A percentile compares a stretch with the other conserved stretches of the same genome.
Conservation (phyloP, 257 asterid genomes). For the Solanum habrochaites region DNA sequence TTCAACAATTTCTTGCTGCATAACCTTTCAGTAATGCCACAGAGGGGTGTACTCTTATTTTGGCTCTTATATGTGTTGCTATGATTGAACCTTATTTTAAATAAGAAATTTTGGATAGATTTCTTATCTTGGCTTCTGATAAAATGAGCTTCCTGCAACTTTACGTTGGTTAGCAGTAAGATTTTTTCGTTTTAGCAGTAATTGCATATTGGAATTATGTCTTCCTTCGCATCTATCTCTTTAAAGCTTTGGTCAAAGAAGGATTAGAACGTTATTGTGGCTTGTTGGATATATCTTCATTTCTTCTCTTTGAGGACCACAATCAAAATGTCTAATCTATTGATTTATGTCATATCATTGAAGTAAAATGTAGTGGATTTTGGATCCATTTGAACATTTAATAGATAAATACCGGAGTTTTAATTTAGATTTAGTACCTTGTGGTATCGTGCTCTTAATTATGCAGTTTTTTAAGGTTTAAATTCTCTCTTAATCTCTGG, state of each 20-base stretch:
- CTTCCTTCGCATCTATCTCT: neutral
- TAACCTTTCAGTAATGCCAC: neutral
- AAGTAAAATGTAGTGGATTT: neutral
- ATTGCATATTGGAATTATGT: neutral
- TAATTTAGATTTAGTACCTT: neutral
- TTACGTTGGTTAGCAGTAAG: neutral
- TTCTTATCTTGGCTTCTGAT: neutral
- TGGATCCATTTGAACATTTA: neutral
- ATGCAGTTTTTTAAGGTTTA: neutral
- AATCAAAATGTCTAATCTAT: neutral
- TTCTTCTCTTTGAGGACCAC: neutral
- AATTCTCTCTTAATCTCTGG: neutral
- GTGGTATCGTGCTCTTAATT: neutral
- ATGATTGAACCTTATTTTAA: neutral
- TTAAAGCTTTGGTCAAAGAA: neutral
- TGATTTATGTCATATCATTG: neutral
- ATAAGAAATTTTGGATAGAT: neutral
- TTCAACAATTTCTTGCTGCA: neutral
- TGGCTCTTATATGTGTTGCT: neutral
- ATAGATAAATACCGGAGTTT: neutral
- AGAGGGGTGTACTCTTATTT: neutral
- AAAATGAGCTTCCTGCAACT: neutral
- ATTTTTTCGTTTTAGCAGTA: neutral
- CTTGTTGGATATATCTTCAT: neutral
- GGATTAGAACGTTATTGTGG: neutral